Base-by-base conservation (phyloP, 495 filamentous ascomycete species). In the Amniculicola lignicola region DNA sequence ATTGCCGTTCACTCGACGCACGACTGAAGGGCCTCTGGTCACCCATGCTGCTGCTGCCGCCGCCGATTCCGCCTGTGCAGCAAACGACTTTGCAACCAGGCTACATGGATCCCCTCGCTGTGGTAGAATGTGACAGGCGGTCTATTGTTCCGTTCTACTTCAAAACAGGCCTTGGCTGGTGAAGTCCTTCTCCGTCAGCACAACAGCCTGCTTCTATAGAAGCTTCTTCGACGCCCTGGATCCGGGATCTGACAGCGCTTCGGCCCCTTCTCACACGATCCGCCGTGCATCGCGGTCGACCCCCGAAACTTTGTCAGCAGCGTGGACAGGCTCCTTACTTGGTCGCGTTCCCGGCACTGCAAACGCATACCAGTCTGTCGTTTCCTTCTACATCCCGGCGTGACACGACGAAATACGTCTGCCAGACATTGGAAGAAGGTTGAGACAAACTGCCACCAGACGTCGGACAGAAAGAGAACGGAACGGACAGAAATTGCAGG, bases 11-110 rank as follows among this genome's bases (percentile, higher is more conserved):
- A 52, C 22, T 55, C 46, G 36, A 59, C 37, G 54, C 61, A 59
- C 55, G 51, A 56, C 55, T 45, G 61, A 36, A 37, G 52, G 37
- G 1, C 48, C 31, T 38, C 46, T 25, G 22, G 14, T 19, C 37
- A 55, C 55, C 61, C 61, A 63, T 63, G 61, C 51, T 33, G n/a
- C n/a, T n/a, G n/a, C 46, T 57, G 53, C 53, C 53, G 41, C 47
- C 59, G 53, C 59, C 59, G 54, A 58, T 57, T 53, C 59, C 59
- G 59, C 59, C 59, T 48, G 54, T 53, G 47, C 53, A 52, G 59
- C 47, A 47, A 21, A 31, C 5, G 39, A 35, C 19, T 29, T 55
- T 50, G 36, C 50, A 11, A 28, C 28, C 24, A 38, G 42, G 49
- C 49, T 55, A 54, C 53, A 57, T 57, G 59, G 59, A 54, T 41